Percentiles rank a stretch among this genome's conserved stretches.
These are phyloP conservation scores for Stentor roeselii DNA, from an alignment of 73 alveolate species.

Conservation along the genomic window DNA sequence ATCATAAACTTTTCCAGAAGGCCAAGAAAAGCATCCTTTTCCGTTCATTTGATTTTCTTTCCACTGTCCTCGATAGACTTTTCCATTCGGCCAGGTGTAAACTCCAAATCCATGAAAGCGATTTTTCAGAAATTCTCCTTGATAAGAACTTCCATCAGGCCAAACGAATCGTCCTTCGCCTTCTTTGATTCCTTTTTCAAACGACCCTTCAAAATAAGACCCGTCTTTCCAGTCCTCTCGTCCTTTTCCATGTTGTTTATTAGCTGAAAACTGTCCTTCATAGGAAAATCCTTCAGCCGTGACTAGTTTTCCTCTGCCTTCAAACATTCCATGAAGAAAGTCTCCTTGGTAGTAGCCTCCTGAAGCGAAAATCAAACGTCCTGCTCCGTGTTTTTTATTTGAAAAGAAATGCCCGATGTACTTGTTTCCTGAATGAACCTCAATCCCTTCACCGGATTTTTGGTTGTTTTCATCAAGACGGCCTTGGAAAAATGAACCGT, in stretches of 20 bases:
- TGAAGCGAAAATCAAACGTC: neutral
- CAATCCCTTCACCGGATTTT: neutral
- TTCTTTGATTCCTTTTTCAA: conserved; percentile 40
- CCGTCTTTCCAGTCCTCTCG: conserved; percentile 65
- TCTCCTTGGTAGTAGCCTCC: neutral
- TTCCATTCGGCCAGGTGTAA: conserved; percentile 35
- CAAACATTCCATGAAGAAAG: neutral
- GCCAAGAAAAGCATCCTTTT: neutral
- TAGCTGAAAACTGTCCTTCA: neutral
- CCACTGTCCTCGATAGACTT: conserved; percentile 42
- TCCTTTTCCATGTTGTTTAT: conserved; percentile 49
- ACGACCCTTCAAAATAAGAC: conserved; percentile 43
- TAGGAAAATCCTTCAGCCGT: neutral
- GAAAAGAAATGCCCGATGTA: neutral
- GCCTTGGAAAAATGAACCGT: neutral
- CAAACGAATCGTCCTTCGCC: conserved; percentile 43
- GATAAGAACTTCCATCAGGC: conserved; percentile 46
- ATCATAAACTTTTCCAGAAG: neutral
- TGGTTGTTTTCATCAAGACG: neutral
- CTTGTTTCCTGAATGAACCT: neutral
- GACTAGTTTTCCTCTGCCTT: neutral
- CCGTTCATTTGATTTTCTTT: conserved; percentile 10
- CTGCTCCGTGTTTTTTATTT: neutral
- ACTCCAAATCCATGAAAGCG: conserved; percentile 35
- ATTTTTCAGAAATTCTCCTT: conserved; percentile 32